Evolutionary conservation across 2,329 filamentous ascomycete species (phyloP).

Genomic region (Ophiostoma angusticollis): DNA sequence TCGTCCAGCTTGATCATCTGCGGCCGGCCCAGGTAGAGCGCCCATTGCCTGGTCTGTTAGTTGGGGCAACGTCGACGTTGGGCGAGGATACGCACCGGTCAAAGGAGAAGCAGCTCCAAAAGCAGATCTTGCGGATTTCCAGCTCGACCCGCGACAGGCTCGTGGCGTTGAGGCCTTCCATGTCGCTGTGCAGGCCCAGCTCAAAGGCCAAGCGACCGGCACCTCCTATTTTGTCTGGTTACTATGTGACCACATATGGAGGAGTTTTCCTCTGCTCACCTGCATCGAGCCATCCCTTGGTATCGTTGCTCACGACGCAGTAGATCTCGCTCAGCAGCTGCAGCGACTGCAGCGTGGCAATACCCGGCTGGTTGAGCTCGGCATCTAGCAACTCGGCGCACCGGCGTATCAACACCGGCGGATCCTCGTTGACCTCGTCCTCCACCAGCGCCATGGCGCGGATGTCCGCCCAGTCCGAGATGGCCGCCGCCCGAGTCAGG

Average conservation of each 20-base stretch:
- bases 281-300: slow-evolving; percentile 5
- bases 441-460: slow-evolving; percentile 4
- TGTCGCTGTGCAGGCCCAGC: slow-evolving; percentile 5
- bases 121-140: slow-evolving; percentile 7
- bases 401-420: neutral
- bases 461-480: slow-evolving; percentile 3
- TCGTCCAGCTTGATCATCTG: slow-evolving; percentile 5
- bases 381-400: slow-evolving; percentile 2
- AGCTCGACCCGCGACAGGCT: neutral
- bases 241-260: neutral
- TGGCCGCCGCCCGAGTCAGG: slow-evolving; percentile 1
- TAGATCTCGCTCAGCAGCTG: slow-evolving; percentile 2
- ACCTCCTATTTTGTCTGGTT: neutral
- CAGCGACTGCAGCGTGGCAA: slow-evolving; percentile 7
- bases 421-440: slow-evolving; percentile 6
- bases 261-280: too few species aligned
- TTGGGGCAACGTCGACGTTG: neutral
- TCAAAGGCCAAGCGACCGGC: slow-evolving; percentile 5
- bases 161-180: neutral
- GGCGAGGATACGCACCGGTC: slow-evolving; percentile 5
- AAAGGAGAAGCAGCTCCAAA: slow-evolving; percentile 7
- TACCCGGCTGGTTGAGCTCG: slow-evolving; percentile 3
- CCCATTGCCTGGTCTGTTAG: slow-evolving; percentile 3
- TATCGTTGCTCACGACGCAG: slow-evolving; percentile 6
- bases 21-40: slow-evolving; percentile 5